A percentile compares a stretch with the other conserved stretches of the same genome.
Conservation (phyloP, 2,329 filamentous ascomycete genomes). For the Aspergillus pseudoglaucus region DNA sequence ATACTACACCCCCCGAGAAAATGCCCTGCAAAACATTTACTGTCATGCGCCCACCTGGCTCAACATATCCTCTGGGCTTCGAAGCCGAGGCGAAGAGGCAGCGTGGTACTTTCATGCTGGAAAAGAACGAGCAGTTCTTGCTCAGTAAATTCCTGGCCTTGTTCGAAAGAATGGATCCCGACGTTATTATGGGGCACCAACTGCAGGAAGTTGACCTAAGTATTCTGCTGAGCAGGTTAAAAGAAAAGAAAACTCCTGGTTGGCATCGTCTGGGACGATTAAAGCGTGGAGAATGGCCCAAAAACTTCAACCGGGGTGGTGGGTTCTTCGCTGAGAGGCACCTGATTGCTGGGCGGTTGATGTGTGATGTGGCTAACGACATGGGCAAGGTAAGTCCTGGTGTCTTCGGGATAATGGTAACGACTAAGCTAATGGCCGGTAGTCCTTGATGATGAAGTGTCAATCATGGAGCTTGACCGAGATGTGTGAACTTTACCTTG, state of each 20-base stretch:
- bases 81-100: constrained; percentile 69
- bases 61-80: constrained; percentile 78
- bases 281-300: constrained; percentile 77
- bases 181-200: constrained; percentile 88
- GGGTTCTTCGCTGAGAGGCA: constrained; percentile 92
- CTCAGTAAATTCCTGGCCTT: constrained; percentile 85
- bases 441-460: constrained; percentile 90
- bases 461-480: constrained; percentile 97
- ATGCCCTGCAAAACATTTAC: constrained; percentile 88
- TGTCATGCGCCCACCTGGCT: constrained; percentile 71
- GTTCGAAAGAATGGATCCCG: constrained; percentile 80
- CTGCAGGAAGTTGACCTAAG: constrained; percentile 97
- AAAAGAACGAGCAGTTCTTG: constrained; percentile 77
- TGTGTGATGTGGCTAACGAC: constrained; percentile 93
- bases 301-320: constrained; percentile 74
- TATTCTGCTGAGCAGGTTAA: constrained; percentile 75
- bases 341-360: constrained; percentile 76
- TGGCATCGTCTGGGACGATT: constrained; percentile 92
- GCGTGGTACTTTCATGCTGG: constrained; percentile 69
- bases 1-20: constrained; percentile 82
- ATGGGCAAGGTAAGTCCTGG: constrained; percentile 62
- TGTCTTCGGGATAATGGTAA: background rate
- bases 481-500: constrained; percentile 89
- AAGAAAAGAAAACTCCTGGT: constrained; percentile 83
- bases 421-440: constrained; percentile 17